Percentiles rank a stretch among this genome's conserved stretches.
Conservation (phyloP, 1,284 basidiomycete genomes). For the Cryptococcus floricola region DNA sequence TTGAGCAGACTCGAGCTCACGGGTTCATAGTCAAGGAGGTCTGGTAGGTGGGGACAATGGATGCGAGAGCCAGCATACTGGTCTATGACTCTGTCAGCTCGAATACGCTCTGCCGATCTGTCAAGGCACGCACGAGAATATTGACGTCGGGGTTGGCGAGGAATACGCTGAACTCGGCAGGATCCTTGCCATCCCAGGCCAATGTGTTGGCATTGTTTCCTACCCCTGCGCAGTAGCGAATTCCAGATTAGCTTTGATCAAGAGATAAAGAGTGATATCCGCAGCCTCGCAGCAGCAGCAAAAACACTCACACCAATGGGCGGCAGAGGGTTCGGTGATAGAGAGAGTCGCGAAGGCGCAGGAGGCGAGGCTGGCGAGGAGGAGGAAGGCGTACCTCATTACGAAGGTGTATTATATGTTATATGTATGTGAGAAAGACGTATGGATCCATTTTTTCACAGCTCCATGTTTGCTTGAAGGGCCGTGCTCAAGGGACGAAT, state of each 20-base stretch:
- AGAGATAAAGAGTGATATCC: neutral
- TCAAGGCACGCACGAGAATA: constrained; percentile 27
- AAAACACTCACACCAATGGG: constrained; percentile 28
- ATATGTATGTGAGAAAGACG: neutral
- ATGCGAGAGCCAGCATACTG: constrained; percentile 26
- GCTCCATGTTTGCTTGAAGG: neutral
- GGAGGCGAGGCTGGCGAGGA: neutral
- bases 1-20: constrained; percentile 13
- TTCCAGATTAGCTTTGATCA: neutral
- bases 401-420: neutral
- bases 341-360: constrained; percentile 15
- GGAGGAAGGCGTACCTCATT: constrained; percentile 2
- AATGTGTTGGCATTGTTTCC: constrained; percentile 35
- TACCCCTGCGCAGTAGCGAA: constrained; percentile 25
- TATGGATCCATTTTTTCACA: neutral
- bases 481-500: neutral
- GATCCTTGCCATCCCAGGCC: constrained; percentile 27
- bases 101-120: too few relatives aligned
- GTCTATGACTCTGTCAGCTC: constrained; percentile 14
- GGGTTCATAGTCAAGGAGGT: constrained; percentile 33
- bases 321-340: constrained; percentile 23
- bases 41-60: constrained; percentile 21
- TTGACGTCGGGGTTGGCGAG: constrained; percentile 33
- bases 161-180: constrained; percentile 35
- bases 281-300: neutral